Base-by-base conservation (phyloP, 2,329 filamentous ascomycete genomes). In the Penicillium sp. region DNA sequence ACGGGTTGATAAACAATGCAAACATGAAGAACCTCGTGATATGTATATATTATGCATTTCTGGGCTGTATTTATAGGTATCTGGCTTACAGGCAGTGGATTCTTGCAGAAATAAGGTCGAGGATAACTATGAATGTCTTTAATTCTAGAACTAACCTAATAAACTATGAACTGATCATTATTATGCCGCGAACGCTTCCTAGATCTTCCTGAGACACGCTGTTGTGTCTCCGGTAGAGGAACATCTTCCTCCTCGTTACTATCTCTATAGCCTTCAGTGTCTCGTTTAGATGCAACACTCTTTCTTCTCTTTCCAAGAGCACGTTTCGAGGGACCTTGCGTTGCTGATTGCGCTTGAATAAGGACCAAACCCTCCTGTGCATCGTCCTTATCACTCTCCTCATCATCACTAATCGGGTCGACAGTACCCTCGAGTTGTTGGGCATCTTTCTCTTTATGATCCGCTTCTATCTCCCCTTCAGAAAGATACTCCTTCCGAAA, bases 41-140 rank as follows among this genome's bases (percentile, higher is more conserved):
- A 38, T 38, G 14, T n/a, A 38, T 38, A 38, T 38, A 38, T 38
- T 38, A 38, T 38, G 37, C 14, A 38, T 38, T 48, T 48, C 19
- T 48, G 10, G 45, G 45, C 45, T 48, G 10, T 48, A 48, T 30
- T 48, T 48, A 48, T 48, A 48, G 45, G 45, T 48, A 48, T 48
- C 25, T 48, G 22, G 37, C 37, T 38, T 38, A 38, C 7, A 38
- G 37, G 37, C 14, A 38, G 37, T 38, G 37, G 5, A 38, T 38
- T 38, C 37, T 38, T 38, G 37, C 13, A 38, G 37, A 38, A 38
- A 38, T 38, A n/a, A 38, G 37, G 37, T 38, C 37, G 37, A 38
- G 37, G 37, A 38, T 38, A 38, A 38, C 14, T 38, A 38, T 38
- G 14, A 38, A 38, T 38, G 14, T 38, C 37, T 38, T 38, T 5